These are phyloP conservation scores for Didymella sp. DNA, from an alignment of 2,329 filamentous ascomycete species.

Conservation along the genomic window DNA sequence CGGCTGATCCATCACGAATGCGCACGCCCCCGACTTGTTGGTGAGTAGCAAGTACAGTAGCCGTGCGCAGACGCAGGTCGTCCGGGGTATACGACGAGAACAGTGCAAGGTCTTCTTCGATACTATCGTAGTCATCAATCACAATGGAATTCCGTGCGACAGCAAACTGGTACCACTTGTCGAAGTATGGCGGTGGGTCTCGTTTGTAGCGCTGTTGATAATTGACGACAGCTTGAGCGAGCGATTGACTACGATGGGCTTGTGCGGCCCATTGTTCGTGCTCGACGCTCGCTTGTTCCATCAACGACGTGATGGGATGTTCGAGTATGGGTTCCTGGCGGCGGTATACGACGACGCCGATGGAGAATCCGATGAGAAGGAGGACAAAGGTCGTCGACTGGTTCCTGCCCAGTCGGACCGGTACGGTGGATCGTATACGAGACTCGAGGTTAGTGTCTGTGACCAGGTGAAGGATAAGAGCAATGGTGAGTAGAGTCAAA, in stretches of 20 bases:
- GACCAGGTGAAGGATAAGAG: constrained; percentile 40
- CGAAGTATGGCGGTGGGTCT: constrained; percentile 66
- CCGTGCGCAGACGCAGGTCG: constrained; percentile 61
- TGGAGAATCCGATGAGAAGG: constrained; percentile 50
- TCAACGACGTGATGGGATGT: constrained; percentile 64
- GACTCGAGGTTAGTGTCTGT: constrained; percentile 41
- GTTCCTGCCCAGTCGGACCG: constrained; percentile 43
- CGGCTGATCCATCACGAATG: constrained; percentile 61
- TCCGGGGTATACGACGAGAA: constrained; percentile 62
- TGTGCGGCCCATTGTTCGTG: constrained; percentile 59
- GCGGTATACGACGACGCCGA: constrained; percentile 45
- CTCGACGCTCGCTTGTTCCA: constrained; percentile 57
- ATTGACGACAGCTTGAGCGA: constrained; percentile 58
- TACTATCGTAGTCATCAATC: constrained; percentile 67
- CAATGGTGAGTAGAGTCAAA: constrained; percentile 41
- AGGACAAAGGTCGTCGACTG: constrained; percentile 46
- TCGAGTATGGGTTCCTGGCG: constrained; percentile 52
- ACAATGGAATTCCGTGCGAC: constrained; percentile 58
- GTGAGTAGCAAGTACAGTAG: constrained; percentile 59
- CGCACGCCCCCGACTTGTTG: constrained; percentile 64
- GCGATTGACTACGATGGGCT: constrained; percentile 56
- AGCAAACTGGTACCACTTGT: constrained; percentile 66
- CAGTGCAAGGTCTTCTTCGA: constrained; percentile 63
- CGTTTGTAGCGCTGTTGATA: constrained; percentile 62
- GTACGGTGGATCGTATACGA: constrained; percentile 37